Evolutionary conservation across 2,329 filamentous ascomycete species (phyloP).

Genomic region (Scedosporium boydii): DNA sequence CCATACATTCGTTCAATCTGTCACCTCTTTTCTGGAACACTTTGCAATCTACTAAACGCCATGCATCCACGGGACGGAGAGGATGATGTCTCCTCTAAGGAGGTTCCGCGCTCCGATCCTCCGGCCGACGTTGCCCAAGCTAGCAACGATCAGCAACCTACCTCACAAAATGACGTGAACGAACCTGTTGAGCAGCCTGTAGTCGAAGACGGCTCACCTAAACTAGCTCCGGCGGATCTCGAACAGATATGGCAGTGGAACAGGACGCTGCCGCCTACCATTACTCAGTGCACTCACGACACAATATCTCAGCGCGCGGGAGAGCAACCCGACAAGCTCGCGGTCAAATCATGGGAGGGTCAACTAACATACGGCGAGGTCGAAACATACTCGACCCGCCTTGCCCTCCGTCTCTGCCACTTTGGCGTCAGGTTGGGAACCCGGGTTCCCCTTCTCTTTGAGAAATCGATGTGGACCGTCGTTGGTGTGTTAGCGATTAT

Average conservation of each 20-base stretch:
- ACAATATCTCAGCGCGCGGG: slow-evolving; percentile 29
- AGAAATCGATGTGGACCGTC: slow-evolving; percentile 37
- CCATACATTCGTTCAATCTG: not conserved
- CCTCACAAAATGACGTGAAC: not conserved
- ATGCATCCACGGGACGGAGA: not conserved
- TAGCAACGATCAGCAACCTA: not conserved
- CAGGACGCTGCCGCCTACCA: slow-evolving; percentile 25
- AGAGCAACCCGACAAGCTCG: slow-evolving; percentile 26
- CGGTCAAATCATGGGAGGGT: slow-evolving; percentile 42
- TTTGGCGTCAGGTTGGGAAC: slow-evolving; percentile 27
- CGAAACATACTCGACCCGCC: slow-evolving; percentile 28
- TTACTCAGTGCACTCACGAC: slow-evolving; percentile 36
- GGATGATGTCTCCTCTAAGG: not conserved
- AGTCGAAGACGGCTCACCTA: not conserved
- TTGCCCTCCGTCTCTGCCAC: slow-evolving; percentile 28
- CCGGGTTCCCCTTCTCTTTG: slow-evolving; percentile 39
- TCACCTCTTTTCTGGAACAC: not conserved
- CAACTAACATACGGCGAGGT: slow-evolving; percentile 35
- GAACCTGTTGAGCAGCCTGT: not conserved
- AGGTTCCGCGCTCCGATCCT: not conserved
- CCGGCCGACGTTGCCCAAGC: not conserved
- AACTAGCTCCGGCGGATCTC: slow-evolving; percentile 19
- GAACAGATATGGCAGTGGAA: slow-evolving; percentile 39
- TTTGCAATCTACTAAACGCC: not conserved
- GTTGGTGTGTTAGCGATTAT: slow-evolving; percentile 36